A percentile compares a stretch with the other conserved stretches of the same genome.
These are phyloP conservation scores for Physaria fendleri DNA, from an alignment of 345 rosid genomes.

Conservation along the genomic window DNA sequence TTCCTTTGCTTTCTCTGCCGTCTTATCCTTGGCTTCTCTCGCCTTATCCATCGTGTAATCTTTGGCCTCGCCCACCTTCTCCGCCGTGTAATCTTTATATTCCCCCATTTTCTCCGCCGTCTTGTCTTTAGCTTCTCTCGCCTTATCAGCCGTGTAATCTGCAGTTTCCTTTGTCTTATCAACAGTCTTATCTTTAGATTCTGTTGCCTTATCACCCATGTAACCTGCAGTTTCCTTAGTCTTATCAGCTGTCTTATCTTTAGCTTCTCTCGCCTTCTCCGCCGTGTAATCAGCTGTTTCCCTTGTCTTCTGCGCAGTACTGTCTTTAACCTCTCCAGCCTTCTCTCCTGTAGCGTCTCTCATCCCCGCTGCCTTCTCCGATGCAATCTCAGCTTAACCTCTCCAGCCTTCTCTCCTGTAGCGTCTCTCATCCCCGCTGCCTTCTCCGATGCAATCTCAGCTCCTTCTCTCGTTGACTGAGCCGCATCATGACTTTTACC, in stretches of 20 bases:
- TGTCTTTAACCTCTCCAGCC: too few relatives aligned
- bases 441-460: slow-evolving; percentile 17
- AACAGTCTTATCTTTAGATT: slow-evolving; percentile 17
- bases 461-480: slow-evolving; percentile 12
- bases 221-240: too few relatives aligned
- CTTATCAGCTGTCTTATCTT: too few relatives aligned
- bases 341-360: too few relatives aligned
- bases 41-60: slow-evolving; percentile 13
- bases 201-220: too few relatives aligned
- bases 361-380: too few relatives aligned
- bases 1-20: slow-evolving; percentile 18
- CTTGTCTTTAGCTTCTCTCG: slow-evolving; percentile 20
- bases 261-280: too few relatives aligned
- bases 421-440: slow-evolving; percentile 19
- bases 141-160: slow-evolving; percentile 16
- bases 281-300: too few relatives aligned
- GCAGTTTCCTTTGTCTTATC: slow-evolving; percentile 18
- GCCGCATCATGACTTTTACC: slow-evolving; percentile 38
- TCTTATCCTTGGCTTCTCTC: slow-evolving; percentile 12
- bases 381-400: too few relatives aligned
- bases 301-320: too few relatives aligned
- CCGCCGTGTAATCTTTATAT: neutral
- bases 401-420: slow-evolving; percentile 17
- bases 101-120: neutral
- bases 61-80: slow-evolving; percentile 1